Percentiles rank a stretch among this genome's conserved stretches.
phyloP scores from a whole-genome alignment of 176 grass and related monocot species.

The Oryza meyeriana region DNA sequence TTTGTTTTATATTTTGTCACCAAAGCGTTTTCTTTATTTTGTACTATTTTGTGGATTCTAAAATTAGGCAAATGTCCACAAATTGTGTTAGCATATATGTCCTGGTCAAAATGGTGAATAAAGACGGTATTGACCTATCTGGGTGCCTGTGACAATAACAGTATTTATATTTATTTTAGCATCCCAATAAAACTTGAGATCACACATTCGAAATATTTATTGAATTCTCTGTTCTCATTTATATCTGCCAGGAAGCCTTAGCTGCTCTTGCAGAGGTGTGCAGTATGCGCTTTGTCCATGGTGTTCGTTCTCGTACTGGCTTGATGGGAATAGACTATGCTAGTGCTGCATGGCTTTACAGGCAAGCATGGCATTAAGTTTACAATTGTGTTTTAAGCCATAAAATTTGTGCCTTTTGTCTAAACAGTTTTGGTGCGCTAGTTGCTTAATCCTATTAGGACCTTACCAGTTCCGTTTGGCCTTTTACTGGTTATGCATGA shows the following conservation, averaged over 20 bases:
- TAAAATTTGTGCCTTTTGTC: slow-evolving; percentile 4
- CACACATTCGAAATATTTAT: slow-evolving; percentile 20
- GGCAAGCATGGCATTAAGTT: slow-evolving; percentile 22
- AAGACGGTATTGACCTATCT: neutral
- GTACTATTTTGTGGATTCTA: neutral
- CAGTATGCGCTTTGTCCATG: slow-evolving; percentile 96
- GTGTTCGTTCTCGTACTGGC: slow-evolving; percentile 64
- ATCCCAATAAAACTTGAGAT: neutral
- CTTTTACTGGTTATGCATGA: neutral
- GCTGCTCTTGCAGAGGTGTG: slow-evolving; percentile 82
- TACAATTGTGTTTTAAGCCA: neutral
- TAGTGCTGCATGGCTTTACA: slow-evolving; percentile 85
- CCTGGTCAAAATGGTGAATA: slow-evolving; percentile 4
- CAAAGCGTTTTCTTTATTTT: slow-evolving; percentile 14
- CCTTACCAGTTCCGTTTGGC: neutral
- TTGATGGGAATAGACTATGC: slow-evolving; percentile 96
- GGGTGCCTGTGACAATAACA: neutral
- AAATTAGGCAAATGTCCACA: neutral
- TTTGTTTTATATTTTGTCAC: neutral
- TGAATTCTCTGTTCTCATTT: slow-evolving; percentile 21
- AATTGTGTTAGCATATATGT: neutral
- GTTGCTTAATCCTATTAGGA: slow-evolving; percentile 4
- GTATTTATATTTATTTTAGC: neutral
- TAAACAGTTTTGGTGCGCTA: neutral
- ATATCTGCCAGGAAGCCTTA: slow-evolving; percentile 54